Evolutionary conservation across 805 yeast genomes (phyloP).

Genomic region (Candida glaebosa): DNA sequence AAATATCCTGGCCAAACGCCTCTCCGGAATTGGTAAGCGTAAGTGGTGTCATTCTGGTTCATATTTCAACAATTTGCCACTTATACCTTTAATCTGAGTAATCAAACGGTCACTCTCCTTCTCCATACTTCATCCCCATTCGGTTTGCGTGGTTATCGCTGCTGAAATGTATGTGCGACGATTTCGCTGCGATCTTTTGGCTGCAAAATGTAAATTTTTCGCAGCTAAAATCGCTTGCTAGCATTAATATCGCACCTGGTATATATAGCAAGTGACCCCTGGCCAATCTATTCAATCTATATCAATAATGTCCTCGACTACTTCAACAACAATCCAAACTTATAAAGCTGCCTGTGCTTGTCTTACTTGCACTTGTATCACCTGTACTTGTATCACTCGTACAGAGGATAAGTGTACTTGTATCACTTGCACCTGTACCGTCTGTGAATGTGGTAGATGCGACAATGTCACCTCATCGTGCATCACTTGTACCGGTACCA

Average conservation of each 20-base stretch:
- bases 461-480: neutral
- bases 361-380: slow-evolving; percentile 1
- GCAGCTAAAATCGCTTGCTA: no score
- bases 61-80: no score
- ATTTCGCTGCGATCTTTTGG: neutral
- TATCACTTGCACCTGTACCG: neutral
- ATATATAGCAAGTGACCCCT: neutral
- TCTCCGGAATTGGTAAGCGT: no score
- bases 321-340: neutral
- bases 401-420: neutral
- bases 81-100: no score
- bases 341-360: neutral
- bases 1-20: no score
- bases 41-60: no score
- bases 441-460: neutral
- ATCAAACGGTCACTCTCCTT: no score
- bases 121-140: no score
- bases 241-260: neutral
- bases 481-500: neutral
- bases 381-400: neutral
- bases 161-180: neutral
- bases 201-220: no score
- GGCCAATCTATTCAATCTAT: neutral
- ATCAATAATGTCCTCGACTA: neutral
- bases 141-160: neutral